Conservation (phyloP, 768 basidiomycete genomes). For the Mycena crocata region DNA sequence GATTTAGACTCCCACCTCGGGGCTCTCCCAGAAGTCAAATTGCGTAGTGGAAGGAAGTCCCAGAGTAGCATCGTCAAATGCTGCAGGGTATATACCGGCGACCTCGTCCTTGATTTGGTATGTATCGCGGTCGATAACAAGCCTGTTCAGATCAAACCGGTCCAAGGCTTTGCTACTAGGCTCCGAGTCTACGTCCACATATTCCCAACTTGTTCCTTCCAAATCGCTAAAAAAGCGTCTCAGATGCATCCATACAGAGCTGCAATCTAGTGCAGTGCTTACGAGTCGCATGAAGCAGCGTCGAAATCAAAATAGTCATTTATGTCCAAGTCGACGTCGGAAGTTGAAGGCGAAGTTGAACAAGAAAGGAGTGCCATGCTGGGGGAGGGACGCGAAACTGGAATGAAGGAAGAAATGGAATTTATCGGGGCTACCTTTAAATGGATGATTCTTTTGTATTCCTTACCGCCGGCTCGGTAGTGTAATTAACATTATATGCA, state of each 20-base stretch:
- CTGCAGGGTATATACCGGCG: not conserved
- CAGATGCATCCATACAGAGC: not conserved
- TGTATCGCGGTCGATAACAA: not conserved
- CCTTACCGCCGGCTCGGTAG: constrained; percentile 6
- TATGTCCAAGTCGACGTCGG: not conserved
- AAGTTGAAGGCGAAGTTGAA: no score
- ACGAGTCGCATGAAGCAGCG: constrained; percentile 25
- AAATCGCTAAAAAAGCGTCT: not conserved
- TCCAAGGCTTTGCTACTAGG: not conserved
- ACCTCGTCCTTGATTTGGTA: constrained; percentile 4
- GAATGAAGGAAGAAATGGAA: not conserved
- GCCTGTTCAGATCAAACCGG: not conserved
- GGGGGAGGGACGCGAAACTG: not conserved
- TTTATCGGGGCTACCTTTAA: constrained; percentile 6
- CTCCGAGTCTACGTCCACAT: not conserved
- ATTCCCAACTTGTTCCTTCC: not conserved
- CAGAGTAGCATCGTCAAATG: not conserved
- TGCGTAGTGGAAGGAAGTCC: not conserved
- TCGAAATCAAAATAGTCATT: constrained; percentile 23
- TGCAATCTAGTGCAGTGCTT: constrained; percentile 4
- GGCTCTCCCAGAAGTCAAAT: not conserved
- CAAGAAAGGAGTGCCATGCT: constrained; percentile 7
- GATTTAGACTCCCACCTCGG: not conserved
- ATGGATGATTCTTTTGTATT: constrained; percentile 23
- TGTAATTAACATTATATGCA: constrained; percentile 12